phyloP scores from a whole-genome alignment of 495 filamentous ascomycete genomes.

The Ascodesmis nigricans region DNA sequence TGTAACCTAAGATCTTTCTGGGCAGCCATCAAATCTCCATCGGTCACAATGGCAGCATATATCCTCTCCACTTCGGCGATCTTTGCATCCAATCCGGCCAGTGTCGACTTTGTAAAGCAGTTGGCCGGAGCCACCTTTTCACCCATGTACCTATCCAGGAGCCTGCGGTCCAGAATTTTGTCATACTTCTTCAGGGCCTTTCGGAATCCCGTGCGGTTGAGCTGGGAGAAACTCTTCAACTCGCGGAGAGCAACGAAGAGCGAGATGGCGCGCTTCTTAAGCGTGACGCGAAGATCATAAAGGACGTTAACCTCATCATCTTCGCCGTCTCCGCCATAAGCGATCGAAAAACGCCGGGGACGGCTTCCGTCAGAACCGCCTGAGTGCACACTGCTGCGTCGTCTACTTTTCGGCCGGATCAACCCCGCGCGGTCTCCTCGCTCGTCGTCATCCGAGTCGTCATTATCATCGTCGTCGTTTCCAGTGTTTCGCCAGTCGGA shows the following conservation, averaged over 20 bases:
- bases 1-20: slow-evolving; percentile 73
- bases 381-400: slow-evolving; percentile 25
- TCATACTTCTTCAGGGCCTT: slow-evolving; percentile 98
- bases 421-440: slow-evolving; percentile 12
- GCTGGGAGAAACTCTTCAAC: slow-evolving; percentile 81
- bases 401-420: slow-evolving; percentile 20
- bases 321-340: slow-evolving; percentile 54
- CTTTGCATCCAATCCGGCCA: slow-evolving; percentile 43
- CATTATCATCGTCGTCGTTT: slow-evolving; percentile 48
- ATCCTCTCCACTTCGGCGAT: slow-evolving; percentile 50
- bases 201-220: slow-evolving; percentile 87
- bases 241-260: slow-evolving; percentile 88
- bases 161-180: slow-evolving; percentile 66
- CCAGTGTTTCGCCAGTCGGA: too few species aligned
- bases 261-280: slow-evolving; percentile 76
- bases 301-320: slow-evolving; percentile 42
- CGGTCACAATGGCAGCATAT: slow-evolving; percentile 62
- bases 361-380: too few species aligned
- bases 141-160: slow-evolving; percentile 54
- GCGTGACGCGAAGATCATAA: slow-evolving; percentile 58
- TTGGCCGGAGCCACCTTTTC: slow-evolving; percentile 47
- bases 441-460: slow-evolving; percentile 30
- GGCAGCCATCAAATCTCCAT: slow-evolving; percentile 50
- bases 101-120: slow-evolving; percentile 51
- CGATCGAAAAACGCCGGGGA: slow-evolving; percentile 32